Conservation (phyloP, 2,329 filamentous ascomycete genomes). For the Aurifilum marmelostoma region DNA sequence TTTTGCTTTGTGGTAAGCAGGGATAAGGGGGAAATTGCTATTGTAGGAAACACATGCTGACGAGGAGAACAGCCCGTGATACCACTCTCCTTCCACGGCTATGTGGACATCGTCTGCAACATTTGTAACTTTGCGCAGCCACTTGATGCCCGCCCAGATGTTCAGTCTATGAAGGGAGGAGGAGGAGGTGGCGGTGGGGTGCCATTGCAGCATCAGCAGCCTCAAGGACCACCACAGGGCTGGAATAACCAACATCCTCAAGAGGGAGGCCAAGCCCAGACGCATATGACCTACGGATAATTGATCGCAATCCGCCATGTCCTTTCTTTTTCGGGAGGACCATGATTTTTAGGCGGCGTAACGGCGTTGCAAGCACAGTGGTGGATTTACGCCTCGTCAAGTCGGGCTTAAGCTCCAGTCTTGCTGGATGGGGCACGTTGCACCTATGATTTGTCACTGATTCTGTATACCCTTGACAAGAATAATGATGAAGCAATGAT, state of each 20-base stretch:
- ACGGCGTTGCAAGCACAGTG: background rate
- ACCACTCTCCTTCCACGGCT: conserved; percentile 69
- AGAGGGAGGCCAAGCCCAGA: conserved; percentile 26
- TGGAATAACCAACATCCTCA: conserved; percentile 34
- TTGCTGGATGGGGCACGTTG: background rate
- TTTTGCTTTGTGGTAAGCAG: conserved; percentile 75
- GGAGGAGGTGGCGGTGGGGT: conserved; percentile 44
- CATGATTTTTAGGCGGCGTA: background rate
- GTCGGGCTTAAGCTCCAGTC: background rate
- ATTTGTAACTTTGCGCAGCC: conserved; percentile 78
- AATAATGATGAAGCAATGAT: conserved; percentile 10
- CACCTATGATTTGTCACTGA: background rate
- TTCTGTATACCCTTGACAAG: conserved; percentile 12
- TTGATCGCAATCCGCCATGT: background rate
- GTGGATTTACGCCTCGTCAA: background rate
- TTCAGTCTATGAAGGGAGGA: conserved; percentile 51
- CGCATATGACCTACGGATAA: conserved; percentile 39
- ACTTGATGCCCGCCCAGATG: conserved; percentile 59
- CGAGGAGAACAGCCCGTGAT: conserved; percentile 60
- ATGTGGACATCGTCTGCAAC: conserved; percentile 71
- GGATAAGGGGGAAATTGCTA: conserved; percentile 28
- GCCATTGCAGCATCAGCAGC: conserved; percentile 41
- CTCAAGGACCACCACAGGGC: conserved; percentile 41
- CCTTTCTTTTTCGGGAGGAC: background rate
- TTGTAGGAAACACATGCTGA: conserved; percentile 17